These are phyloP conservation scores for Lindgomyces ingoldianus DNA, from an alignment of 495 filamentous ascomycete species.

Conservation along the genomic window DNA sequence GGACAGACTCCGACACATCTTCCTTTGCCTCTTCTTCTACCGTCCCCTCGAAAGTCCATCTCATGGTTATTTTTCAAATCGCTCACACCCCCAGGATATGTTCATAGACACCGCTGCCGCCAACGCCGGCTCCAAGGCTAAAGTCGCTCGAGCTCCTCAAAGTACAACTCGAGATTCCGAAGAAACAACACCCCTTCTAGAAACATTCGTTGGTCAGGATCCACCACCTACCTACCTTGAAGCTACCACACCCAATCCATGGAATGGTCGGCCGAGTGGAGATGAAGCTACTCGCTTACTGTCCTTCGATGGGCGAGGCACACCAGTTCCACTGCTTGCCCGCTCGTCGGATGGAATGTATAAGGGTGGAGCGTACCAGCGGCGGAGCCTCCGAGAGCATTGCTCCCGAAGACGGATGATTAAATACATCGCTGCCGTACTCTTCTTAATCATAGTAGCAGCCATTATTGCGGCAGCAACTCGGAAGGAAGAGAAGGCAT, in stretches of 20 bases:
- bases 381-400: conserved; percentile 20
- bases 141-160: neutral
- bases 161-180: neutral
- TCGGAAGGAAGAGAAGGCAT: neutral
- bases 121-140: conserved; percentile 7
- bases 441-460: conserved; percentile 8
- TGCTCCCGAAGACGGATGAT: conserved; percentile 14
- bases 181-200: conserved; percentile 10
- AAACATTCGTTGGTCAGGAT: conserved; percentile 17
- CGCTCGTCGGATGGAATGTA: neutral
- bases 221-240: conserved; percentile 25
- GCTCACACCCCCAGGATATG: conserved; percentile 9
- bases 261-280: conserved; percentile 17
- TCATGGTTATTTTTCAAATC: neutral
- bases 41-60: neutral
- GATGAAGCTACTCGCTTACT: conserved; percentile 22
- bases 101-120: conserved; percentile 24
- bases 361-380: neutral
- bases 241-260: conserved; percentile 23
- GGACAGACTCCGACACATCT: neutral
- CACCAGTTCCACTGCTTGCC: neutral
- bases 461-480: conserved; percentile 9
- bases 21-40: neutral
- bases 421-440: conserved; percentile 11
- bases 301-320: neutral